Base-by-base conservation (phyloP, 257 asterid genomes). In the Fraxinus pennsylvanica region DNA sequence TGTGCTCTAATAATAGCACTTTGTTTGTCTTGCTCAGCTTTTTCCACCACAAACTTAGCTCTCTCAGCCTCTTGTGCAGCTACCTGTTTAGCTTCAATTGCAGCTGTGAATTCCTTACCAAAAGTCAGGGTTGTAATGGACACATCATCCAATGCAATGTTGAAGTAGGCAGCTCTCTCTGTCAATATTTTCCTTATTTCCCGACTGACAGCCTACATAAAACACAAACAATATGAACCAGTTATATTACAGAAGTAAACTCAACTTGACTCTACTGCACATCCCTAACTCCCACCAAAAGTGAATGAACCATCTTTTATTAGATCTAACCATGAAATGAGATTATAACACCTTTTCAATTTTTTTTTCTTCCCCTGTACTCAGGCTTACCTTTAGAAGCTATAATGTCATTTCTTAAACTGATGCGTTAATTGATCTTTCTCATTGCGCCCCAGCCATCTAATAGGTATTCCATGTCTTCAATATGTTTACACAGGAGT, bases 31-130 rank as follows among this genome's bases (percentile, higher is more conserved):
- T 92, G 97, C 88, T 94, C 98, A 8, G 98, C 97, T 81, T 92
- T 94, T 69, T 94, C 98, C 59, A 94, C 98, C 14, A 94, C 96
- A 21, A 92, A 94, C 82, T 94, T 94, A 57, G 98, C 98, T 81
- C 98, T 91, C 84, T 94, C 98, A 30, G 97, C 97, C 82, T 94
- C 97, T 84, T 92, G 97, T 32, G 98, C 98, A 75, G 97, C 97
- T 25, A 94, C 96, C 81, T 92, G 98, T 73, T 94, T 94, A 79
- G 98, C 98, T 92, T 94, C 98, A 78, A 94, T 92, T 77, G 98
- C 97, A 79, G 96, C 96, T 6, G 97, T 91, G 83, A 92, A 94
- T 81, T 94, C 98, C 84, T 21, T 91, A 30, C 98, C 97, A 57
- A 92, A 94, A 41, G 97, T 94, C 81, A 94, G 85, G 80, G 78